Base-by-base conservation (phyloP, 176 grass and related monocot species). In the Otatea glauca region DNA sequence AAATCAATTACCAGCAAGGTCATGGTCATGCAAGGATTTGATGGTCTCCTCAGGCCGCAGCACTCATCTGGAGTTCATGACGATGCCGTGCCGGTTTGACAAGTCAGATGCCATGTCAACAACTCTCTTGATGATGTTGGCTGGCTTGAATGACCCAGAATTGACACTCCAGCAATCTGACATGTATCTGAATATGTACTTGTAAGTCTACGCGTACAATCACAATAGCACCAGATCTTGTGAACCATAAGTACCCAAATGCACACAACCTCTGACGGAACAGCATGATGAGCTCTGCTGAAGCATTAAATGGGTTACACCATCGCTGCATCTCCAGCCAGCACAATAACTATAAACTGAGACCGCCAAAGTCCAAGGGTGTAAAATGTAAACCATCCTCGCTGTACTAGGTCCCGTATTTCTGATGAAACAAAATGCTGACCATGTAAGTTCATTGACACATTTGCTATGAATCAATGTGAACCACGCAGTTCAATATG, bases 341-440 rank as follows among this genome's bases (percentile, higher is more conserved):
- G 39, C 4, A 86, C 35, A 75, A 49, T 60, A 64, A 48, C 20
- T 68, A 68, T 21, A 42, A 53, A 81, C 14, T 68, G 25, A 65
- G 24, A 37, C 35, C 20, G 39, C 77, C 50, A 60, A 50, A 60
- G 35, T 89, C 45, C 60, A 34, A 66, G 62, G 4, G 27, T 29
- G 55, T 38, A 62, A 12, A 68, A 37, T 29, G 65, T 38, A 62
- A 12, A 68, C 50, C 17, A 24, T 15, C 42, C 24, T 37, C 64
- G 59, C 24, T 37, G 64, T 16, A 60, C 8, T 68, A 48, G 75
- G 81, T 29, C 68, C 78, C 55, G 21, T 51, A 54, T 58, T 73
- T 83, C 29, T 74, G 67, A 24, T 73, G 27, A 72, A 83, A 78
- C 56, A 86, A 14, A 77, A 71, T 49, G 49, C 14, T 56, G 37